Conservation (phyloP, 1,284 basidiomycete genomes). For the Leucocoprinus gongylophorus region DNA sequence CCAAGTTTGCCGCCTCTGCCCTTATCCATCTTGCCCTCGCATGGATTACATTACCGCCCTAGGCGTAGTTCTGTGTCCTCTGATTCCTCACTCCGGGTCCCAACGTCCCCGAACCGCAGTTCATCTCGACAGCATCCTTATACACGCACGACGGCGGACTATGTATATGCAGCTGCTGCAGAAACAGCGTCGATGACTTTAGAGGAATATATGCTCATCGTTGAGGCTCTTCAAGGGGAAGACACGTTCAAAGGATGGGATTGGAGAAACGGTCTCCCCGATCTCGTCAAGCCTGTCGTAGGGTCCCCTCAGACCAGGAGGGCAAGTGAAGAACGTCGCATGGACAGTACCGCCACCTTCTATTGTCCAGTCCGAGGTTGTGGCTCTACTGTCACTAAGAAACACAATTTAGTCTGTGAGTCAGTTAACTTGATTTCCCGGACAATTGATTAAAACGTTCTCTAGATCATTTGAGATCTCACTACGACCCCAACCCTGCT, state of each 20-base stretch:
- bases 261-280: background rate
- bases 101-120: too few species aligned
- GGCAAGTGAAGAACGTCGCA: slow-evolving; percentile 6
- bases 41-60: too few species aligned
- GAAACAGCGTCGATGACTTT: too few species aligned
- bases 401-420: slow-evolving; percentile 9
- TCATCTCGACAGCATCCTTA: too few species aligned
- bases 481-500: background rate
- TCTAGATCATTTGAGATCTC: slow-evolving; percentile 5
- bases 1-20: too few species aligned
- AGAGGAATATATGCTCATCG: too few species aligned
- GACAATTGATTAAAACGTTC: background rate
- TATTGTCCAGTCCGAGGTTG: slow-evolving; percentile 4
- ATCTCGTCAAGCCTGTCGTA: background rate
- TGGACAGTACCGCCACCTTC: background rate
- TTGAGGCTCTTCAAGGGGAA: too few species aligned
- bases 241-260: background rate
- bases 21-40: too few species aligned
- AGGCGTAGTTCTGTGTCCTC: too few species aligned
- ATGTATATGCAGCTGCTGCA: too few species aligned
- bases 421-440: background rate
- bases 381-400: slow-evolving; percentile 2
- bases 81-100: too few species aligned
- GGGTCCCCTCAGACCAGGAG: slow-evolving; percentile 2
- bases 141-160: too few species aligned